Percentiles rank a stretch among this genome's conserved stretches.
phyloP scores from a whole-genome alignment of 495 filamentous ascomycete species.

The Pyrenopolyporus hunteri region DNA sequence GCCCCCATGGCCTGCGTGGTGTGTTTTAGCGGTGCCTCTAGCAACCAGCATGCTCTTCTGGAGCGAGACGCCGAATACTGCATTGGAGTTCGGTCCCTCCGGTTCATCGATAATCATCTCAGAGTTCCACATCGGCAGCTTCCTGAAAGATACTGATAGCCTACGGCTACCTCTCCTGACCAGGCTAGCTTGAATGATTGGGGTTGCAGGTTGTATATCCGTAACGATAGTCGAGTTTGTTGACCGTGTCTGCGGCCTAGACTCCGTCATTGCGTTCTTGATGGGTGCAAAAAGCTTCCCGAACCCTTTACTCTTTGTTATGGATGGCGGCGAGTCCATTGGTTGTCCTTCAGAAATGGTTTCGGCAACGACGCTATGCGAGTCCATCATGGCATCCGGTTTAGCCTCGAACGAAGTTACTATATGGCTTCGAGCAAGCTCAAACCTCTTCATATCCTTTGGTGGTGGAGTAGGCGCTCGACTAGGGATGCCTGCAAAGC shows the following conservation, averaged over 20 bases:
- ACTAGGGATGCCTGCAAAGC: slow-evolving; percentile 43
- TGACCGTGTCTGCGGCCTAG: slow-evolving; percentile 30
- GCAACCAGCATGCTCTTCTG: slow-evolving; percentile 48
- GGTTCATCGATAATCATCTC: slow-evolving; percentile 20
- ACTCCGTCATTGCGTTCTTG: slow-evolving; percentile 33
- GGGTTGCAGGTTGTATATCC: slow-evolving; percentile 23
- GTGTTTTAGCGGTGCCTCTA: slow-evolving; percentile 46
- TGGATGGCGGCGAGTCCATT: slow-evolving; percentile 16
- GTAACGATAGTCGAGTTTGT: slow-evolving; percentile 20
- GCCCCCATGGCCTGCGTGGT: slow-evolving; percentile 44
- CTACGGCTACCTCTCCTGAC: slow-evolving; percentile 43
- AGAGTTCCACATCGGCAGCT: slow-evolving; percentile 33
- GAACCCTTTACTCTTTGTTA: slow-evolving; percentile 29
- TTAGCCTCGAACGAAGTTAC: slow-evolving; percentile 27
- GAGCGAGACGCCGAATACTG: slow-evolving; percentile 49
- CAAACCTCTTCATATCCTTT: slow-evolving; percentile 43
- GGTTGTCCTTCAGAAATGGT: slow-evolving; percentile 22
- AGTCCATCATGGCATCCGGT: slow-evolving; percentile 20
- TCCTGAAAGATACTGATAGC: slow-evolving; percentile 45
- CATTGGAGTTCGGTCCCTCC: slow-evolving; percentile 15
- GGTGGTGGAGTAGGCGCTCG: slow-evolving; percentile 49
- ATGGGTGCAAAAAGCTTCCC: slow-evolving; percentile 35
- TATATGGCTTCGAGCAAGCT: slow-evolving; percentile 24
- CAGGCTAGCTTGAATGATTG: slow-evolving; percentile 40
- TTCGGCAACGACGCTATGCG: slow-evolving; percentile 30